Base-by-base conservation (phyloP, 2,329 filamentous ascomycete genomes). In the Xylariaceae sp. region DNA sequence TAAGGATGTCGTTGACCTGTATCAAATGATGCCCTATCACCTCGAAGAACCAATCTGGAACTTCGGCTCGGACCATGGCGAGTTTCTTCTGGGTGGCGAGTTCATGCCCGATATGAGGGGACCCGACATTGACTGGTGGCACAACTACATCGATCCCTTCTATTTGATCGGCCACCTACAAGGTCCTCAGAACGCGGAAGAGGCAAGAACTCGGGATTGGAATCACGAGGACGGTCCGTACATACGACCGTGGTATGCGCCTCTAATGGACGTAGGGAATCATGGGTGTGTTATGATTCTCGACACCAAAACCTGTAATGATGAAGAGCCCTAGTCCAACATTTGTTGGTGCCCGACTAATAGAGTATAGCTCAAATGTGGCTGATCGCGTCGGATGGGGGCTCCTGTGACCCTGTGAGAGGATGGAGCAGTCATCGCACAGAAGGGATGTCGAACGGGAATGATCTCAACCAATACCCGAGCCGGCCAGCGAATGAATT, bases 231-330 rank as follows among this genome's bases (percentile, higher is more conserved):
- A 45, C 18, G 50, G 50, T 7, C 43, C 44, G 4, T 53, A 53
- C 26, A 49, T 53, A 28, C 39, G 39, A 15, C 49, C 47, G 15
- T 53, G 51, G 49, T 45, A 47, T 24, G 43, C 45, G 19, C 35
- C 38, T 4, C 29, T 53, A 26, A 50, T 32, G 22, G 40, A 45
- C 7, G 41, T 39, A 22, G 49, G 51, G 7, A 51, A 53, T 32
- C 47, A 48, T 38, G 51, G 51, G 8, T 48, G 47, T 35, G 34
- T 53, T 17, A 42, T 53, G 38, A 38, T 52, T 22, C 44, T 50
- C 7, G 42, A 53, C 37, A 53, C 51, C 4, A 41, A 43, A n/a
- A 53, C 43, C 26, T 43, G 51, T 50, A 37, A 42, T 37, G 7
- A 24, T 8, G 18, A 26, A 11, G 9, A 15, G n/a, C n/a, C n/a